phyloP scores from a whole-genome alignment of 129 eudicot species.

The Artemisia tridentata region DNA sequence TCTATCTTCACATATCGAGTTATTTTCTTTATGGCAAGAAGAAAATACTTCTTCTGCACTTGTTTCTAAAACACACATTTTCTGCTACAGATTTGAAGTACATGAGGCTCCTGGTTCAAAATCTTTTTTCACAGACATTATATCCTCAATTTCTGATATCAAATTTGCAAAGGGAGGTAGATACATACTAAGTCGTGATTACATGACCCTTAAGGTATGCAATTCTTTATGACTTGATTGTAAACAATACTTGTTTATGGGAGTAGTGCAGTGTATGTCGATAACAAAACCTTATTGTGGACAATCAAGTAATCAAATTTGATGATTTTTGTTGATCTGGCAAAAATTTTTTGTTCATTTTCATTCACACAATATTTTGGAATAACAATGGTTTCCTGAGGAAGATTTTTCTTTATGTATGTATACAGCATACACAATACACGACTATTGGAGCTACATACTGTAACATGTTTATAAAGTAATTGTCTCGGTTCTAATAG shows the following conservation, averaged over 20 bases:
- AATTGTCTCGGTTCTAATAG: constrained; percentile 12
- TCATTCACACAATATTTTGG: no score
- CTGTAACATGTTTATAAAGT: not conserved
- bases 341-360: no score
- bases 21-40: constrained; percentile 6
- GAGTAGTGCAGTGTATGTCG: no score
- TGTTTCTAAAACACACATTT: constrained; percentile 1
- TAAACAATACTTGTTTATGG: no score
- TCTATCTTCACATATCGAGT: not conserved
- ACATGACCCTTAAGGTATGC: constrained; percentile 93
- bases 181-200: constrained; percentile 83
- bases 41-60: not conserved
- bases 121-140: constrained; percentile 89
- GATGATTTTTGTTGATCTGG: no score
- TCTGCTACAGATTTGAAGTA: constrained; percentile 75
- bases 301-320: no score
- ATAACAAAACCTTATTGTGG: no score
- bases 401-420: not conserved
- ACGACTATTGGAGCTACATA: not conserved
- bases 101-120: constrained; percentile 80
- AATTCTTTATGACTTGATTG: not conserved
- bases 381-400: no score
- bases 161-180: constrained; percentile 89
- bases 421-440: not conserved
- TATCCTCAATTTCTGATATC: constrained; percentile 89